Conservation (phyloP, 1,284 basidiomycete species). For the Tylopilus orsonianus region DNA sequence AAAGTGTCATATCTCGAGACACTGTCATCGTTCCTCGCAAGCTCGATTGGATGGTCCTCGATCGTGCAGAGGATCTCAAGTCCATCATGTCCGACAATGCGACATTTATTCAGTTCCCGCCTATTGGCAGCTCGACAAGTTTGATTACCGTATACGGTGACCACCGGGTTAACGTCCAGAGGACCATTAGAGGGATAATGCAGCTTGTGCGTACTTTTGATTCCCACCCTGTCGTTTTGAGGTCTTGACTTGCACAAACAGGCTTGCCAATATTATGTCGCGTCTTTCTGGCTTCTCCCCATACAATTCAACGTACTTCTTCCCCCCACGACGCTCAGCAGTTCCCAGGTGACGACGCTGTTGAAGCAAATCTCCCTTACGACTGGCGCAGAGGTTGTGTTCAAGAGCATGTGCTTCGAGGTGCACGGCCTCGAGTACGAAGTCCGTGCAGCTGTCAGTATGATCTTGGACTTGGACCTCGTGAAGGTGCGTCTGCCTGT, state of each 20-base stretch:
- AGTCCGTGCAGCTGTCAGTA: conserved; percentile 82
- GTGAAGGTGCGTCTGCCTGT: conserved; percentile 64
- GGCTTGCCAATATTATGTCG: conserved; percentile 96
- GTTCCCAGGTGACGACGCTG: conserved; percentile 81
- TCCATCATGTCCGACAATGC: conserved; percentile 95
- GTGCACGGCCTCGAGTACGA: conserved; percentile 95
- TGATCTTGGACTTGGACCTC: conserved; percentile 88
- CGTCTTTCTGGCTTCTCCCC: conserved; percentile 94
- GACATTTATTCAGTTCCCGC: conserved; percentile 92
- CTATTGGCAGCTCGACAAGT: conserved; percentile 88
- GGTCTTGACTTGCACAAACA: conserved; percentile 33
- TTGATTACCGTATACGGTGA: conserved; percentile 94
- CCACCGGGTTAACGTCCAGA: conserved; percentile 91
- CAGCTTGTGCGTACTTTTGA: conserved; percentile 67
- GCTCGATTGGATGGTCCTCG: conserved; percentile 96
- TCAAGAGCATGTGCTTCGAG: conserved; percentile 98
- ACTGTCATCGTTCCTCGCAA: conserved; percentile 94
- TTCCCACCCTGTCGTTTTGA: conserved; percentile 11
- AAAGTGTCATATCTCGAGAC: conserved; percentile 89
- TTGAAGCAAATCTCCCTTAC: conserved; percentile 85
- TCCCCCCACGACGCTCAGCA: conserved; percentile 79
- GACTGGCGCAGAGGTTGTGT: conserved; percentile 93
- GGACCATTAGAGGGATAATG: conserved; percentile 95
- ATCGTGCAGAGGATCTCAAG: conserved; percentile 88
- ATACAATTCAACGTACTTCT: conserved; percentile 91